Percentiles rank a stretch among this genome's conserved stretches.
These are phyloP conservation scores for Cadophora sp. DNA, from an alignment of 2,329 filamentous ascomycete genomes.

Conservation along the genomic window DNA sequence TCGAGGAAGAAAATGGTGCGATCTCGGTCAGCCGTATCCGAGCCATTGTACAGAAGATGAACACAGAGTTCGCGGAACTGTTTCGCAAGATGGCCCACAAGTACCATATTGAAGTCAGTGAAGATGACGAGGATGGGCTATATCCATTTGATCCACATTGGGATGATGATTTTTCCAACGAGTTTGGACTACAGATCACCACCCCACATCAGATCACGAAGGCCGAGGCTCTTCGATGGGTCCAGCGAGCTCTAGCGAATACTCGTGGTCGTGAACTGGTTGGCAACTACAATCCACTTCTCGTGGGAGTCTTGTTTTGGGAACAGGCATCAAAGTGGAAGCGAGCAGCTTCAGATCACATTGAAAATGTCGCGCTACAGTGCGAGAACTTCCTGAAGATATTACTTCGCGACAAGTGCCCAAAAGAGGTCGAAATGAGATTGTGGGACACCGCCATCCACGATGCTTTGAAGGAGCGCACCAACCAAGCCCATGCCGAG, in stretches of 20 bases:
- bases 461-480: slow-evolving; percentile 30
- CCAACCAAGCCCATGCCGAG: slow-evolving; percentile 39
- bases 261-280: slow-evolving; percentile 46
- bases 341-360: slow-evolving; percentile 38
- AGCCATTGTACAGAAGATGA: slow-evolving; percentile 43
- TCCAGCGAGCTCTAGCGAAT: slow-evolving; percentile 31
- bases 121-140: slow-evolving; percentile 15
- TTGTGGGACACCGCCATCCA: slow-evolving; percentile 31
- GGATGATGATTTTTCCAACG: too few species aligned
- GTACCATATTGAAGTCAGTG: slow-evolving; percentile 37
- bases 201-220: too few species aligned
- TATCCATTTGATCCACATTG: too few species aligned
- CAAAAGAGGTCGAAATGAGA: slow-evolving; percentile 32
- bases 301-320: slow-evolving; percentile 50
- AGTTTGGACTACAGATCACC: too few species aligned
- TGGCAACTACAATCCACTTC: slow-evolving; percentile 48
- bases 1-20: too few species aligned
- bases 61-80: slow-evolving; percentile 38
- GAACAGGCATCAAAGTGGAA: slow-evolving; percentile 48
- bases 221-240: slow-evolving; percentile 37
- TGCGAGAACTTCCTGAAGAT: slow-evolving; percentile 34
- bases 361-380: slow-evolving; percentile 29
- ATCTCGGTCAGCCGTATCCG: slow-evolving; percentile 38
- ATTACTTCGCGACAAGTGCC: slow-evolving; percentile 32
- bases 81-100: slow-evolving; percentile 42